phyloP scores from a whole-genome alignment of 2,329 filamentous ascomycete genomes.

The Fusarium setosum region DNA sequence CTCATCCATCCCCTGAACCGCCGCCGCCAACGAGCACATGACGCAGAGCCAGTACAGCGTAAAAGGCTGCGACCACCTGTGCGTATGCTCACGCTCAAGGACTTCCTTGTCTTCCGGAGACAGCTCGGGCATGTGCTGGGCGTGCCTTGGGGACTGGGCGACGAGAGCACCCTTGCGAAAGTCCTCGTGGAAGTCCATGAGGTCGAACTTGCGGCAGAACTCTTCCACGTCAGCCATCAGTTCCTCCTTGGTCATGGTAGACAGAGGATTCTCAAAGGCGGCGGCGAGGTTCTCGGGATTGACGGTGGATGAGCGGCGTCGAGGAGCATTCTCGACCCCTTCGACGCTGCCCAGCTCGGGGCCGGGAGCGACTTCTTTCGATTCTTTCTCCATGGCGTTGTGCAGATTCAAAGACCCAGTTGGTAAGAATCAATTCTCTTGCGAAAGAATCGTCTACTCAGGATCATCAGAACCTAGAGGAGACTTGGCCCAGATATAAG shows the following conservation, averaged over 20 bases:
- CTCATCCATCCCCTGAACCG: neutral
- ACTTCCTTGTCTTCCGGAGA: slow-evolving; percentile 41
- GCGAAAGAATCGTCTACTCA: too few species aligned
- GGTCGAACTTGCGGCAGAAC: slow-evolving; percentile 48
- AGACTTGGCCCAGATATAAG: neutral
- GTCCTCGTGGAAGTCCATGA: slow-evolving; percentile 49
- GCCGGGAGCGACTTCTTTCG: neutral
- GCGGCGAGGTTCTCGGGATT: slow-evolving; percentile 1
- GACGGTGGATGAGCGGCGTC: slow-evolving; percentile 5
- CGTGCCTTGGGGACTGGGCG: slow-evolving; percentile 54
- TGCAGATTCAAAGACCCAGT: neutral
- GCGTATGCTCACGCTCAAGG: slow-evolving; percentile 39
- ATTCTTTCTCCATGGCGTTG: slow-evolving; percentile 4
- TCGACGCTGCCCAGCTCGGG: neutral
- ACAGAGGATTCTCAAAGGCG: slow-evolving; percentile 40
- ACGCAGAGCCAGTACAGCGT: slow-evolving; percentile 48
- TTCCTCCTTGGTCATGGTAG: slow-evolving; percentile 40
- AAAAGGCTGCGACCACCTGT: slow-evolving; percentile 46
- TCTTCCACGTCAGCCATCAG: slow-evolving; percentile 46
- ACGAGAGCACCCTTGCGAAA: slow-evolving; percentile 64
- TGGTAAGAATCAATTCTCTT: neutral
- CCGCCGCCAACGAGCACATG: slow-evolving; percentile 26
- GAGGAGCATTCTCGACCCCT: slow-evolving; percentile 7
- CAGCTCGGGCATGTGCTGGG: slow-evolving; percentile 38
- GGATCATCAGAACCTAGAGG: neutral